Base-by-base conservation (phyloP, 805 yeast species). In the Wickerhamiella dianesei region DNA sequence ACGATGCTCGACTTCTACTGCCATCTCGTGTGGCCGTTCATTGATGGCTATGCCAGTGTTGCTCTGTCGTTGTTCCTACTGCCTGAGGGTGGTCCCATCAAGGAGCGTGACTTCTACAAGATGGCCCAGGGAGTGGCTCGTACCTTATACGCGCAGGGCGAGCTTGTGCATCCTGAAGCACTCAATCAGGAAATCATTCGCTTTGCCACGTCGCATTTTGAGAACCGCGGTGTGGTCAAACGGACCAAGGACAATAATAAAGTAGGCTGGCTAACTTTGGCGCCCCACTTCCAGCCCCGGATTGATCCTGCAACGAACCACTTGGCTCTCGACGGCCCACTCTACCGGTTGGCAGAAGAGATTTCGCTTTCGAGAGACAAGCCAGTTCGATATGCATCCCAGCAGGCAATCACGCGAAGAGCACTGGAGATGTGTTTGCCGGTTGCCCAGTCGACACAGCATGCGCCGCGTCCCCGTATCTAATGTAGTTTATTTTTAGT, bases 31-130 rank as follows among this genome's bases (percentile, higher is more conserved):
- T 68, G 72, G 72, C 72, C 72, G 2, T 68, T 64, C 50, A 57
- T 67, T 40, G 72, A 68, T 37, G 71, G 71, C 9, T 68, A 64
- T 56, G 68, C 71, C 70, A 53, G 66, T 17, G 64, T 66, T 2
- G 56, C 66, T 5, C 55, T 64, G 25, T 51, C 70, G 18, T 48
- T 68, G 48, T 61, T 62, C 45, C 50, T 63, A 25, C 53, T 68
- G 45, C 59, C 64, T 4, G 61, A 65, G 2, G 45, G 49, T 29
- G 25, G 44, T 9, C 42, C 50, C 9, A 58, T 64, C 36, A 54
- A 54, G 12, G 60, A 57, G 25, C 58, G 55, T 44, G 58, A 56
- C 37, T 66, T 68, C 48, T 52, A 58, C 40, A 59, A 59, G 35
- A 49, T 52, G 37, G 62, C 68, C 8, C 72, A 68, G 54, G 43